Evolutionary conservation across 164 flowering plant species (phyloP).

Genomic region (Macadamia integrifolia): DNA sequence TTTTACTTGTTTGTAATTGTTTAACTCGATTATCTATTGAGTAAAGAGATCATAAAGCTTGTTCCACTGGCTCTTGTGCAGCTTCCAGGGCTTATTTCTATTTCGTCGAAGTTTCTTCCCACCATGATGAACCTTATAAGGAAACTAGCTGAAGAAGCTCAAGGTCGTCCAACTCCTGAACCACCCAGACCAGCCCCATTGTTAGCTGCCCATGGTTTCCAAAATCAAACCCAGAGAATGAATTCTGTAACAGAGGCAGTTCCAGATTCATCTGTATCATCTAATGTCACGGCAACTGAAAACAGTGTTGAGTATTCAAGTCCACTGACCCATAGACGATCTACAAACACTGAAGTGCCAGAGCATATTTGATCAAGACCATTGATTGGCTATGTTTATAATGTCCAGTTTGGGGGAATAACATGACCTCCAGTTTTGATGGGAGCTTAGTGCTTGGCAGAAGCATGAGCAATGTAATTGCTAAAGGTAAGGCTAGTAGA

Average conservation of each 20-base stretch:
- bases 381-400: too few species aligned
- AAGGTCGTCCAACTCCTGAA: constrained; percentile 23
- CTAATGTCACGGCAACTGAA: constrained; percentile 26
- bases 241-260: constrained; percentile 12
- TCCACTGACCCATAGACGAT: constrained; percentile 28
- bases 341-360: constrained; percentile 2
- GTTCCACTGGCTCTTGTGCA: constrained; percentile 14
- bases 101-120: constrained; percentile 49
- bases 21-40: too few species aligned
- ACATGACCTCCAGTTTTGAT: too few species aligned
- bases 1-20: too few species aligned
- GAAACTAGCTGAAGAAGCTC: constrained; percentile 42
- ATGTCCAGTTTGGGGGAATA: too few species aligned
- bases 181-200: constrained; percentile 20
- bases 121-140: constrained; percentile 44
- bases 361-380: not conserved
- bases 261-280: constrained; percentile 31
- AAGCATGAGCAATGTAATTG: too few species aligned
- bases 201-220: constrained; percentile 27
- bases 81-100: constrained; percentile 50
- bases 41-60: too few species aligned
- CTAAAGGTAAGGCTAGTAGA: too few species aligned
- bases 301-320: constrained; percentile 29
- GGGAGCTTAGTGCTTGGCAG: too few species aligned
- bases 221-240: constrained; percentile 18